Evolutionary conservation across 345 rosid species (phyloP).

Genomic region (Populus davidiana): DNA sequence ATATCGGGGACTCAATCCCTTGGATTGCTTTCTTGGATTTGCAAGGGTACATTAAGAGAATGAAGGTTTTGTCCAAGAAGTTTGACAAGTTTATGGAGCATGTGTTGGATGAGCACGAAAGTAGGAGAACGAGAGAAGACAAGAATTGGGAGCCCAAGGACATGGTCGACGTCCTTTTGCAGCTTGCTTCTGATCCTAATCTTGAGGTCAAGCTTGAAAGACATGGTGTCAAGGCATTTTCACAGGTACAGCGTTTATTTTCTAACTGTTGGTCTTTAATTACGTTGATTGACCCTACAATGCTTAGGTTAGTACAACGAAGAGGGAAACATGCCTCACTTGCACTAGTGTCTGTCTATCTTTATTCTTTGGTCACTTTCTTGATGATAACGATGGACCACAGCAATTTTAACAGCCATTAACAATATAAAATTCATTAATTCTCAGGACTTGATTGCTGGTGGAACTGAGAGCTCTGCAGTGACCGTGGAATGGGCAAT

Average conservation of each 20-base stretch:
- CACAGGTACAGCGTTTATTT: conserved; percentile 33
- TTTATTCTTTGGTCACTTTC: neutral
- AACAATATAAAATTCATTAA: neutral
- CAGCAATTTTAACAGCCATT: neutral
- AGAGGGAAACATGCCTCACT: neutral
- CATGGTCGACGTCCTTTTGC: conserved; percentile 63
- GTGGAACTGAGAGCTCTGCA: conserved; percentile 64
- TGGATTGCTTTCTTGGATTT: conserved; percentile 59
- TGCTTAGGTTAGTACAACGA: too few species aligned
- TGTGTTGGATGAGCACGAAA: conserved; percentile 55
- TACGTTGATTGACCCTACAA: neutral
- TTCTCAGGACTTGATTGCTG: conserved; percentile 52
- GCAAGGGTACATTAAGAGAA: conserved; percentile 62
- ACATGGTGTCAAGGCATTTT: conserved; percentile 56
- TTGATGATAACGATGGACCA: neutral
- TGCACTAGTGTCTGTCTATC: neutral
- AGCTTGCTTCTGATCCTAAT: conserved; percentile 55
- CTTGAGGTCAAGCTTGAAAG: conserved; percentile 65
- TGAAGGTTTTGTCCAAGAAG: conserved; percentile 58
- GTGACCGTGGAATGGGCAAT: conserved; percentile 67
- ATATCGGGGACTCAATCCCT: conserved; percentile 69
- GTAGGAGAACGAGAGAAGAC: conserved; percentile 25
- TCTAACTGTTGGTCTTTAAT: too few species aligned
- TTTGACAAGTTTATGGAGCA: conserved; percentile 56
- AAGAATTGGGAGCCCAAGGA: conserved; percentile 48